Evolutionary conservation across 129 eudicot genomes (phyloP), one percentile per base, ranked within the genome.

Genomic region (Tanacetum coccineum): DNA sequence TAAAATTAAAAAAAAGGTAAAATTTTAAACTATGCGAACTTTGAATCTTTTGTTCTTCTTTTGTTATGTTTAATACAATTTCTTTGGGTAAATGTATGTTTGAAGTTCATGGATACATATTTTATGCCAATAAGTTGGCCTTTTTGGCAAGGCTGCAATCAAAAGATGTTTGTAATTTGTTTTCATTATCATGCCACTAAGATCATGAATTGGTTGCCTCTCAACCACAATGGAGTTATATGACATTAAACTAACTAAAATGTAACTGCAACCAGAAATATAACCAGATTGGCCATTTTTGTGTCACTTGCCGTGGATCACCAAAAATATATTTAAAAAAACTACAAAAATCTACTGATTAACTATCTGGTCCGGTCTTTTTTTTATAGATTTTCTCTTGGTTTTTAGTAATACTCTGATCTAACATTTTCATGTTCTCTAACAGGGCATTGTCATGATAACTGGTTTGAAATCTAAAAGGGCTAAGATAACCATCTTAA

Each of bases 401-500:
- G n/a, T n/a, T n/a, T 5, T 59, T 28, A 42, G 21, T 11, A 15
- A 45, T 26, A n/a, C 13, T 53, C 46, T 5, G 18, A n/a, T n/a
- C n/a, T n/a, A n/a, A 53, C 11, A 1, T n/a, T n/a, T n/a, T n/a
- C n/a, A n/a, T 53, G 7, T 64, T 46, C 9, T 62, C 59, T 54
- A 11, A 64, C 74, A 88, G 96, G 78, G 49, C 39, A 17, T 83
- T 19, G 59, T 74, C 52, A 70, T 63, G 82, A 50, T 85, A 71
- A 70, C 81, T 50, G 89, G 96, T 36, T 73, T 79, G 2, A 76
- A 81, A 70, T 64, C 85, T 17, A 74, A 79, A 46, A 51, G 60
- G 53, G 83, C 92, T 21, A 82, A 76, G 49, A 59, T 85, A 64
- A 76, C 70, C 68, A 85, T 88, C 58, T 47, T 88, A 28, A 73